Evolutionary conservation across 352 stramenopile species (phyloP).

Genomic region (Elongisporangium undulatum): DNA sequence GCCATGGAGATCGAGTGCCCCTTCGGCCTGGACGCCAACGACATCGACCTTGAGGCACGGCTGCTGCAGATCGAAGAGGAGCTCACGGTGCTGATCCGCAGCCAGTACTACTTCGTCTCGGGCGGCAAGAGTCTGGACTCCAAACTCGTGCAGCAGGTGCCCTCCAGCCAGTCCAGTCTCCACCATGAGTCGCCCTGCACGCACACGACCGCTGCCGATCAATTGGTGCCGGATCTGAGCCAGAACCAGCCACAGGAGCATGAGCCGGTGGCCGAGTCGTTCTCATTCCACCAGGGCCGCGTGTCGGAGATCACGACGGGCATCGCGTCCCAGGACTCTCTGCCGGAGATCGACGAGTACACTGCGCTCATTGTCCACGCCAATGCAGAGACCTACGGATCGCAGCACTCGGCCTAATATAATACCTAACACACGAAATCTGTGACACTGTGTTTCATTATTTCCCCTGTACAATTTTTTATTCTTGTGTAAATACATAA

Average conservation of each 20-base stretch:
- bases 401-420: neutral
- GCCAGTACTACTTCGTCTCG: conserved; percentile 78
- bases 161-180: neutral
- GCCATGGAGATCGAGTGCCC: conserved; percentile 83
- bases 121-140: conserved; percentile 29
- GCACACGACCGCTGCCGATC: neutral
- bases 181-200: neutral
- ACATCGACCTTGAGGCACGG: conserved; percentile 73
- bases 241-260: neutral
- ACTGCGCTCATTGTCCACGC: conserved; percentile 46
- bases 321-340: conserved; percentile 33
- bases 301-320: conserved; percentile 34
- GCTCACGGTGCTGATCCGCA: conserved; percentile 73
- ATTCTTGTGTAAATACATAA: too few species aligned
- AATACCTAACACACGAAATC: neutral
- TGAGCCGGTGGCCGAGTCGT: conserved; percentile 20
- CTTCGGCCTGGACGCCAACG: conserved; percentile 74
- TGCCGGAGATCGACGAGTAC: conserved; percentile 75
- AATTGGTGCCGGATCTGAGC: neutral
- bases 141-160: neutral
- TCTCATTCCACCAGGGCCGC: conserved; percentile 71
- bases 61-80: conserved; percentile 81
- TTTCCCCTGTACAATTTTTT: too few species aligned
- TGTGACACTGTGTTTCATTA: neutral
- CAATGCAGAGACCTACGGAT: conserved; percentile 13